A percentile compares a stretch with the other conserved stretches of the same genome.
phyloP scores from a whole-genome alignment of 2,329 filamentous ascomycete species.

The Cladosporium velox region DNA sequence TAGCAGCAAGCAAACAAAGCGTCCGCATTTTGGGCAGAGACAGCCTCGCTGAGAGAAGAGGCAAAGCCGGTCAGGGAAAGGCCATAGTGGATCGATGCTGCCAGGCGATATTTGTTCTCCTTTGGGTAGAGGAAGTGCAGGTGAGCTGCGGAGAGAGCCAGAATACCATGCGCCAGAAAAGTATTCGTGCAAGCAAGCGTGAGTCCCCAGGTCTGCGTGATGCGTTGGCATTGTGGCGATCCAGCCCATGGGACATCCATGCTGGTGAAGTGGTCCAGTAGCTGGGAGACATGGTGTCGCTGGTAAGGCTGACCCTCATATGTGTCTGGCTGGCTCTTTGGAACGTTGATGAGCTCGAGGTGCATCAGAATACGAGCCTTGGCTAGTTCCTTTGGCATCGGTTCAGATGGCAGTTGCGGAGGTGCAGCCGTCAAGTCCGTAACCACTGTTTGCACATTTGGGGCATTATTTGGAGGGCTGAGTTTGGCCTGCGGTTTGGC shows the following conservation, averaged over 20 bases:
- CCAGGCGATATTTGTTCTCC: slow-evolving; percentile 33
- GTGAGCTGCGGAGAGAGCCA: slow-evolving; percentile 88
- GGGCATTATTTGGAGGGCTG: background rate
- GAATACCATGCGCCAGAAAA: slow-evolving; percentile 88
- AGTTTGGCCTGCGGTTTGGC: background rate
- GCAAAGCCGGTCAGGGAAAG: slow-evolving; percentile 25
- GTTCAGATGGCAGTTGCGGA: slow-evolving; percentile 3
- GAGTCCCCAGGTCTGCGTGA: slow-evolving; percentile 45
- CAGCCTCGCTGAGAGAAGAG: slow-evolving; percentile 16
- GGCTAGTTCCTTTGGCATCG: slow-evolving; percentile 9
- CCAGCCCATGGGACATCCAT: slow-evolving; percentile 22
- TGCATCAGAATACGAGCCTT: slow-evolving; percentile 19
- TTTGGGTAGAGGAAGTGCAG: slow-evolving; percentile 78
- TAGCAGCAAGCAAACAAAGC: slow-evolving; percentile 23
- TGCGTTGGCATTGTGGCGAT: slow-evolving; percentile 20
- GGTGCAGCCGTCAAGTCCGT: background rate
- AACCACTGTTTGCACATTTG: background rate
- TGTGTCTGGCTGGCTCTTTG: background rate
- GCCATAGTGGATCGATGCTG: slow-evolving; percentile 24
- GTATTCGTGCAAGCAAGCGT: slow-evolving; percentile 74
- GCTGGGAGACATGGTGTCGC: slow-evolving; percentile 21
- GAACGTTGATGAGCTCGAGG: slow-evolving; percentile 15
- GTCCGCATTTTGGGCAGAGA: slow-evolving; percentile 23
- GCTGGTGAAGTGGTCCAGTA: slow-evolving; percentile 26
- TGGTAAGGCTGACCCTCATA: slow-evolving; percentile 12